Conservation (phyloP, 176 grass and related monocot species). For the Oryza officinalis region DNA sequence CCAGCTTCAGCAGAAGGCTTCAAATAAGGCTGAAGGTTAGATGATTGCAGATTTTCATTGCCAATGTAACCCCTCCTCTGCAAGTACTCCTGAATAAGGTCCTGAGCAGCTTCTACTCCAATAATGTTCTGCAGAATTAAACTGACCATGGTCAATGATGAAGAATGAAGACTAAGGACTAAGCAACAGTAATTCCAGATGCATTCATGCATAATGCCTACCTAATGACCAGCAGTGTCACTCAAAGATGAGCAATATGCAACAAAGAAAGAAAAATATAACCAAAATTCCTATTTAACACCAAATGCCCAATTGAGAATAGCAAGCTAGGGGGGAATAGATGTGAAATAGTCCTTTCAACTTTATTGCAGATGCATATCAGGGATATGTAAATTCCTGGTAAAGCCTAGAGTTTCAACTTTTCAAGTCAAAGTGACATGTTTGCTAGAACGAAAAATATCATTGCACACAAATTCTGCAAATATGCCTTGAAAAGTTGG, state of each 20-base stretch:
- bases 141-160: background rate
- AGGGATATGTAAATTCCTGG: background rate
- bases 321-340: background rate
- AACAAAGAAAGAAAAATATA: conserved; percentile 3
- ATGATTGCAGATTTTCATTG: conserved; percentile 25
- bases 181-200: conserved; percentile 18
- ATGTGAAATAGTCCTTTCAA: background rate
- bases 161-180: background rate
- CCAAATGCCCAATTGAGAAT: background rate
- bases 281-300: background rate
- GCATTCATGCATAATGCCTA: conserved; percentile 2
- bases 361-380: background rate
- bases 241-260: background rate
- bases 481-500: background rate
- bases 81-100: conserved; percentile 86
- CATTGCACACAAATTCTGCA: conserved; percentile 3
- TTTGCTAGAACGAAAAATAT: conserved; percentile 2
- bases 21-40: conserved; percentile 56
- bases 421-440: background rate
- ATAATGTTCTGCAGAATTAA: conserved; percentile 74
- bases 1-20: conserved; percentile 58
- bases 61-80: conserved; percentile 60
- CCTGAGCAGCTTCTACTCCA: conserved; percentile 69
- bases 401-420: background rate
- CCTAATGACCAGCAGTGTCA: background rate